Conservation (phyloP, 1,284 basidiomycete genomes). For the Pyrrhoderma noxium region DNA sequence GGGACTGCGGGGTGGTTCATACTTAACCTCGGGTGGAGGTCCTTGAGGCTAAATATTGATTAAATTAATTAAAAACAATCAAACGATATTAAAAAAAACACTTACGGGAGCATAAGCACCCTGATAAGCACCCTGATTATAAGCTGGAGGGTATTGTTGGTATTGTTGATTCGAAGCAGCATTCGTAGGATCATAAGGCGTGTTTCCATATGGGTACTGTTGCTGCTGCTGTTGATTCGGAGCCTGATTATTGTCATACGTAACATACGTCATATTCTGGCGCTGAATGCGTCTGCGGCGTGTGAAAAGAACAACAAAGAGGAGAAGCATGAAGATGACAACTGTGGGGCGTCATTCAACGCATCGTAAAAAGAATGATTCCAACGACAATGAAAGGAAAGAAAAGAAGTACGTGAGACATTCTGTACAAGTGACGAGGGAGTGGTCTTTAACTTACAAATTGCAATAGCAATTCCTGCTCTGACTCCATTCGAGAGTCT, state of each 20-base stretch:
- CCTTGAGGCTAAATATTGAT: too few relatives aligned
- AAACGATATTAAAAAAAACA: background rate
- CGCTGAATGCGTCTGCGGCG: conserved; percentile 21
- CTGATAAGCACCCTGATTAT: background rate
- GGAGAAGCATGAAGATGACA: conserved; percentile 17
- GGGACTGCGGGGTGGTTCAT: too few relatives aligned
- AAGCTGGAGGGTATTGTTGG: conserved; percentile 10
- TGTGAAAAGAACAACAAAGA: conserved; percentile 15
- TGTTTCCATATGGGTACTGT: conserved; percentile 9
- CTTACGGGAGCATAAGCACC: conserved; percentile 12
- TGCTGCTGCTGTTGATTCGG: conserved; percentile 5
- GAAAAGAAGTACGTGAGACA: too few relatives aligned
- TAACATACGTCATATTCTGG: conserved; percentile 23
- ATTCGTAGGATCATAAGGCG: conserved; percentile 7
- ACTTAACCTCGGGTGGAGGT: too few relatives aligned
- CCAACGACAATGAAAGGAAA: too few relatives aligned
- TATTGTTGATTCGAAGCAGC: background rate
- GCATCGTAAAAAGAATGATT: too few relatives aligned
- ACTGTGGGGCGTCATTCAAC: too few relatives aligned
- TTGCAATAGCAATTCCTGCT: conserved; percentile 26
- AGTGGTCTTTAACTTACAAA: conserved; percentile 19
- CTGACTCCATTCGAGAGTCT: conserved; percentile 24
- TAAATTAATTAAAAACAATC: too few relatives aligned
- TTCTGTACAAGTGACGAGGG: background rate
- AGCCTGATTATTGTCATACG: background rate